A percentile compares a stretch with the other conserved stretches of the same genome.
phyloP scores from a whole-genome alignment of 805 yeast species.

The Kurtzmaniella fragi region DNA sequence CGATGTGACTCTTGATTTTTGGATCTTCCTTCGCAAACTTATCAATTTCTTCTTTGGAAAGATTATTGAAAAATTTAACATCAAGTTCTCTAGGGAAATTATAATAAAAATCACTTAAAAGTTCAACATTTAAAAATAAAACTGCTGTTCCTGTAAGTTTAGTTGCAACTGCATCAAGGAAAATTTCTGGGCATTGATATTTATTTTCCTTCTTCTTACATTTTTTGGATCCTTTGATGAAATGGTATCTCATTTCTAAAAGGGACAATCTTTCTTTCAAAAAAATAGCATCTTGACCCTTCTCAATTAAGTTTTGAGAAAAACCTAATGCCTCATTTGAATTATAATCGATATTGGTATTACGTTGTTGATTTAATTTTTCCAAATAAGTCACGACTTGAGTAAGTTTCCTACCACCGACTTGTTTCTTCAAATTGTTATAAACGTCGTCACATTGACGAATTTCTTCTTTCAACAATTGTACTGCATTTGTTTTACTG shows the following conservation, averaged over 20 bases:
- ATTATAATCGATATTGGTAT: conserved; percentile 30
- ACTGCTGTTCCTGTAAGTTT: conserved; percentile 92
- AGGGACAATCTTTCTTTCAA: conserved; percentile 67
- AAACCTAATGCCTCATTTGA: conserved; percentile 79
- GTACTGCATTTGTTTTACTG: conserved; percentile 74
- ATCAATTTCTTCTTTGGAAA: conserved; percentile 76
- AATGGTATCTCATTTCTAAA: conserved; percentile 64
- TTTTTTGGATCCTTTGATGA: conserved; percentile 65
- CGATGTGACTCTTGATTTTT: conserved; percentile 82
- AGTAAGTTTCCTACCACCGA: conserved; percentile 79
- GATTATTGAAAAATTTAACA: conserved; percentile 54
- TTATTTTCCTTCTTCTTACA: conserved; percentile 79
- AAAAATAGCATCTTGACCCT: conserved; percentile 83
- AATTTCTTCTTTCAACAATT: conserved; percentile 75
- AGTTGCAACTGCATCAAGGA: conserved; percentile 86
- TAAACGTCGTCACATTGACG: conserved; percentile 71
- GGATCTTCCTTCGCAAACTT: conserved; percentile 93
- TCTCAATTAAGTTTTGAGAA: conserved; percentile 64
- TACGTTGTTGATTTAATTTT: conserved; percentile 37
- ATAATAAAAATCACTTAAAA: conserved; percentile 90
- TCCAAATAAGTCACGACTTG: conserved; percentile 77
- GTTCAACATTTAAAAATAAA: conserved; percentile 85
- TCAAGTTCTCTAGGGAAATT: conserved; percentile 95
- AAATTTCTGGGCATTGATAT: conserved; percentile 91
- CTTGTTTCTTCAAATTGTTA: conserved; percentile 52